phyloP scores from a whole-genome alignment of 441 rosid species.

The Gossypium davidsonii region DNA sequence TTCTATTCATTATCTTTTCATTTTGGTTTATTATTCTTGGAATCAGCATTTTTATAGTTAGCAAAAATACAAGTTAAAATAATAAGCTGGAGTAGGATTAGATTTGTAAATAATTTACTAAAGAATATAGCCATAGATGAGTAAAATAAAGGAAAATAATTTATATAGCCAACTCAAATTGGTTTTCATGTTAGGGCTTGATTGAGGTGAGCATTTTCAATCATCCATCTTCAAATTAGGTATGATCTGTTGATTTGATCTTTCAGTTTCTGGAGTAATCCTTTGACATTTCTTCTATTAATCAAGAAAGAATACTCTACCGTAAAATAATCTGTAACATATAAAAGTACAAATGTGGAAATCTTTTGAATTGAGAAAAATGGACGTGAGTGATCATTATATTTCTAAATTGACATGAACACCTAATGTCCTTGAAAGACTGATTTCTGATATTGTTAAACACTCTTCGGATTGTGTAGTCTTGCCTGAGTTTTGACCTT shows the following conservation, averaged over 20 bases:
- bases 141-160: neutral
- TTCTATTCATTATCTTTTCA: neutral
- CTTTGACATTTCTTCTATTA: neutral
- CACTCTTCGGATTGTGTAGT: neutral
- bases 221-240: neutral
- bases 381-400: neutral
- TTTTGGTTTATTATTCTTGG: neutral
- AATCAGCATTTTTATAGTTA: neutral
- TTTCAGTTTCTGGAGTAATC: neutral
- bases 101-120: neutral
- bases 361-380: neutral
- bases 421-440: neutral
- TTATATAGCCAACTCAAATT: neutral
- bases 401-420: neutral
- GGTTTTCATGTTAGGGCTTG: neutral
- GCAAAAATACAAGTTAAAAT: neutral
- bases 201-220: neutral
- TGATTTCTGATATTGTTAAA: neutral
- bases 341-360: neutral
- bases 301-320: neutral
- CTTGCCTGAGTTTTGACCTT: neutral
- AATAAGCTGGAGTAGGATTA: neutral
- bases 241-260: neutral
- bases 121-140: neutral
- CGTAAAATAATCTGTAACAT: neutral